Evolutionary conservation across 331 rosid species (phyloP).

Genomic region (Quercus phellos): DNA sequence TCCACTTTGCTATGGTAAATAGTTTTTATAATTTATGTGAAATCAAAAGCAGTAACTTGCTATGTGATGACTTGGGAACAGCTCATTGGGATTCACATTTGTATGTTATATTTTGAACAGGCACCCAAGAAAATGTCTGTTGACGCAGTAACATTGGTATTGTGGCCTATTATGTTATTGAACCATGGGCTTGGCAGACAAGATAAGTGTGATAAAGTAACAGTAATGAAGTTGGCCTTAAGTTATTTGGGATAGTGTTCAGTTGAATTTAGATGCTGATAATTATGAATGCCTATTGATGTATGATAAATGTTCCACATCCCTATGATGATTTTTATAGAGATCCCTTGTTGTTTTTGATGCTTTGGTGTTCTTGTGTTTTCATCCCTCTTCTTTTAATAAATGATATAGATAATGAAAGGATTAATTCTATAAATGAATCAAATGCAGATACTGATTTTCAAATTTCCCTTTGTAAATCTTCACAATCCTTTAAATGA

Average conservation of each 20-base stretch:
- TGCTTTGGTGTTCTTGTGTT: neutral
- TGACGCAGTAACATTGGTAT: neutral
- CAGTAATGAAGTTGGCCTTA: neutral
- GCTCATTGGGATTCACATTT: neutral
- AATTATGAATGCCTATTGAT: neutral
- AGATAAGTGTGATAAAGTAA: neutral
- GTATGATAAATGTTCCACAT: neutral
- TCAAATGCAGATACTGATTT: neutral
- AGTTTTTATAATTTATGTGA: neutral
- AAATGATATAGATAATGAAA: neutral
- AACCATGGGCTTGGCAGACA: neutral
- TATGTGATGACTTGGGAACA: neutral
- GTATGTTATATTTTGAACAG: neutral
- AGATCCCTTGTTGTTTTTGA: neutral
- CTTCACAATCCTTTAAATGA: conserved; percentile 1
- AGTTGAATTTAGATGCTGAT: neutral
- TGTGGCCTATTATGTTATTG: neutral
- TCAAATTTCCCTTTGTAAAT: neutral
- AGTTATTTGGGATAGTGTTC: neutral
- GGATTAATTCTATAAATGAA: neutral
- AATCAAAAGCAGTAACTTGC: neutral
- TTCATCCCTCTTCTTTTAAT: conserved; percentile 3
- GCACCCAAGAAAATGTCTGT: neutral
- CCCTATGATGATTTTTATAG: neutral
- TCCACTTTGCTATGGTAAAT: neutral